Conservation (phyloP, 2,329 filamentous ascomycete species). For the Calcarisporium arbuscula region DNA sequence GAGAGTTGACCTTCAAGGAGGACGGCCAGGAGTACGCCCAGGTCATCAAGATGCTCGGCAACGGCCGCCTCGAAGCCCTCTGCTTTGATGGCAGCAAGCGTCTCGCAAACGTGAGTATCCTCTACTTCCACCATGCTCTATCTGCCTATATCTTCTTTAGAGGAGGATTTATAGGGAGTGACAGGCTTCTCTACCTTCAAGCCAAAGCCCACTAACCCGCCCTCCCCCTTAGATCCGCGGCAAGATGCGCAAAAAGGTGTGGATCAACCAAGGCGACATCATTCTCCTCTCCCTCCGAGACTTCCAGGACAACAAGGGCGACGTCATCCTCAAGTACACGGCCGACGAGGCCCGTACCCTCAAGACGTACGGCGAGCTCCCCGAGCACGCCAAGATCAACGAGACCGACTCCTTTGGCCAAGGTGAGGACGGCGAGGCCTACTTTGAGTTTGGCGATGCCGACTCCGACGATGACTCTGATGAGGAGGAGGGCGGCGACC, state of each 20-base stretch:
- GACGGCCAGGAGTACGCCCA: conserved; percentile 69
- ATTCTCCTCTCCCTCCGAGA: conserved; percentile 82
- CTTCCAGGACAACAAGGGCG: conserved; percentile 93
- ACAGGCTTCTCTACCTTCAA: neutral
- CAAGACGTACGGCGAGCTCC: conserved; percentile 95
- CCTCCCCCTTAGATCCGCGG: conserved; percentile 51
- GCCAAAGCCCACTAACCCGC: neutral
- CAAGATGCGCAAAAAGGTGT: conserved; percentile 99
- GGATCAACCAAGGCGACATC: conserved; percentile 98
- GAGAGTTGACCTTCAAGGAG: conserved; percentile 97
- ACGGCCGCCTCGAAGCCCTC: conserved; percentile 84
- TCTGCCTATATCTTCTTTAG: neutral
- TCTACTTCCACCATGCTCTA: neutral
- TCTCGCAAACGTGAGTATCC: conserved; percentile 31
- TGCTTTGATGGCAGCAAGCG: conserved; percentile 78
- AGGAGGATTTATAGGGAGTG: neutral
- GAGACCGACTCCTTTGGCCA: conserved; percentile 93
- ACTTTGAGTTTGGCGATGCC: conserved; percentile 98
- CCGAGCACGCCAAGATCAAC: conserved; percentile 99
- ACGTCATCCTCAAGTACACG: conserved; percentile 94
- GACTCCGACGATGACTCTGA: conserved; percentile 52
- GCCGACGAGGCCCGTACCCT: conserved; percentile 92
- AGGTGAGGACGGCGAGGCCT: conserved; percentile 89
- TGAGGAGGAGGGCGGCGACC: conserved; percentile 46
- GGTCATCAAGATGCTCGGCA: conserved; percentile 84